phyloP scores from a whole-genome alignment of 1,284 basidiomycete species.

The Tranzscheliella williamsii region DNA sequence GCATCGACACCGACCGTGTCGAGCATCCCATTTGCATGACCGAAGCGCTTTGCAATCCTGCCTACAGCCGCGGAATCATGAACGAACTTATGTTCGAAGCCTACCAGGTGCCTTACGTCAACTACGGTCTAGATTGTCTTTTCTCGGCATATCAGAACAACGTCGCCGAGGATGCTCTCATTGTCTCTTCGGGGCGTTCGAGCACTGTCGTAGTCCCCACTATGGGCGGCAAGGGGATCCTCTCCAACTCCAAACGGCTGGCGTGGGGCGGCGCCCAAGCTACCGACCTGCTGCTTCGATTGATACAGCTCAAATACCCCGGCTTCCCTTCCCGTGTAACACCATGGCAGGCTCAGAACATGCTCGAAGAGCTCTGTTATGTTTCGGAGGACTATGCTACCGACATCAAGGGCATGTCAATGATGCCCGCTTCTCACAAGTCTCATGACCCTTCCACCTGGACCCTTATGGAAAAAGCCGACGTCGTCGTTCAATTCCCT shows the following conservation, averaged over 20 bases:
- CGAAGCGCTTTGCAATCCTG: slow-evolving; percentile 83
- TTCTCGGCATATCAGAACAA: slow-evolving; percentile 76
- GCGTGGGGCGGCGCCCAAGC: slow-evolving; percentile 91
- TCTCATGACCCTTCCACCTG: slow-evolving; percentile 69
- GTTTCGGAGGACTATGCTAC: slow-evolving; percentile 78
- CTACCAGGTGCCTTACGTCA: slow-evolving; percentile 82
- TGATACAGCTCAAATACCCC: slow-evolving; percentile 94
- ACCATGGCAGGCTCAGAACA: slow-evolving; percentile 71
- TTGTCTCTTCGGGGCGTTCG: slow-evolving; percentile 49
- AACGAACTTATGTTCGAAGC: slow-evolving; percentile 96
- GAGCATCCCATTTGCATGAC: slow-evolving; percentile 93
- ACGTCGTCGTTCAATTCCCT: slow-evolving; percentile 59
- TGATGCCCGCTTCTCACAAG: slow-evolving; percentile 66
- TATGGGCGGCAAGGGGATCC: slow-evolving; percentile 43
- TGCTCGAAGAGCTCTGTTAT: slow-evolving; percentile 84
- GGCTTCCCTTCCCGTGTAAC: slow-evolving; percentile 72
- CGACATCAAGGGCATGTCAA: slow-evolving; percentile 66
- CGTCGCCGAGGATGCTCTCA: slow-evolving; percentile 44
- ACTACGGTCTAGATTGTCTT: slow-evolving; percentile 86
- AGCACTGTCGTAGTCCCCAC: slow-evolving; percentile 55
- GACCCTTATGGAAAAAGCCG: slow-evolving; percentile 63
- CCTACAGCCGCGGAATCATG: slow-evolving; percentile 85
- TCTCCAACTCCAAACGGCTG: slow-evolving; percentile 66
- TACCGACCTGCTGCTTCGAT: slow-evolving; percentile 85
- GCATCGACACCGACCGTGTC: slow-evolving; percentile 76